Percentiles rank a stretch among this genome's conserved stretches.
These are phyloP conservation scores for Russula abietina DNA, from an alignment of 768 basidiomycete genomes.

Conservation along the genomic window DNA sequence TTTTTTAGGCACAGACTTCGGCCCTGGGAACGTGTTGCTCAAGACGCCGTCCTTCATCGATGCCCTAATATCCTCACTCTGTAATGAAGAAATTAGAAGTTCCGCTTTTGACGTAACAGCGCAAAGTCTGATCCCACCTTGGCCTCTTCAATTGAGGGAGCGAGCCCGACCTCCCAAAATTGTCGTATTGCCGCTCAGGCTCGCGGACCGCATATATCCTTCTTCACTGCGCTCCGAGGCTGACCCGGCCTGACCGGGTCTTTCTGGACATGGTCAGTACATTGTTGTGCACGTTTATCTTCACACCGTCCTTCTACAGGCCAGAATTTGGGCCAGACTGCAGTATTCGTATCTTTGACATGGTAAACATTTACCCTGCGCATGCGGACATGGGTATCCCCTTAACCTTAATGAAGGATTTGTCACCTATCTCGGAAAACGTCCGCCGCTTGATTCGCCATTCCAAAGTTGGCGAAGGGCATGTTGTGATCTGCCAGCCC, in stretches of 20 bases:
- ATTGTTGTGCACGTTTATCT: slow-evolving; percentile 2
- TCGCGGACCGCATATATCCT: background rate
- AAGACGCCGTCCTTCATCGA: background rate
- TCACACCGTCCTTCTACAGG: background rate
- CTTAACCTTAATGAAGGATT: background rate
- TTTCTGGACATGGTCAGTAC: background rate
- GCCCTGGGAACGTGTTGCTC: background rate
- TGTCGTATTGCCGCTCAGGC: background rate
- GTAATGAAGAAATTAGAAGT: background rate
- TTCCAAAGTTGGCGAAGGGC: background rate
- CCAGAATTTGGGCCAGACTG: too few species aligned
- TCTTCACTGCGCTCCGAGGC: background rate
- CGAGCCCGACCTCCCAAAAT: background rate
- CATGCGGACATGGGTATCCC: background rate
- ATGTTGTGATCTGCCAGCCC: too few species aligned
- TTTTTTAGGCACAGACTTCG: background rate
- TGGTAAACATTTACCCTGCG: background rate
- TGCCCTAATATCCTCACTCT: background rate
- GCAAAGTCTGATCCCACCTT: background rate
- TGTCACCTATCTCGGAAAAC: background rate
- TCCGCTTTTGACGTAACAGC: background rate
- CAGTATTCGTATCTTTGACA: background rate
- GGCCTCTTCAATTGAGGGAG: background rate
- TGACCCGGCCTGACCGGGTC: background rate
- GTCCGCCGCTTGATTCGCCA: background rate